Percentiles rank a stretch among this genome's conserved stretches.
These are phyloP conservation scores for Brassica napus DNA, from an alignment of 345 rosid genomes.

Conservation along the genomic window DNA sequence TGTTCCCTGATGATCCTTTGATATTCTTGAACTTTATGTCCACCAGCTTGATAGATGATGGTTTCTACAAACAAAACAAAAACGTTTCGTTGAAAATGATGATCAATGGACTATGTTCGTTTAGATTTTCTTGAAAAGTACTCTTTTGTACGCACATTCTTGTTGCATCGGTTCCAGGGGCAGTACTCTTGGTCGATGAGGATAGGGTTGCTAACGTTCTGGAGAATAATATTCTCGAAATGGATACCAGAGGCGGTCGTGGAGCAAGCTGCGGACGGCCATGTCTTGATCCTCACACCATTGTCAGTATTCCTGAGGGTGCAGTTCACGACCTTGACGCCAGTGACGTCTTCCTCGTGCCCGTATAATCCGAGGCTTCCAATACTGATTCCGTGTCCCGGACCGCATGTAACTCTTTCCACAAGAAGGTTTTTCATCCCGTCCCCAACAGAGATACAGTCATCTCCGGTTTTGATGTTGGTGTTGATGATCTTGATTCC, in stretches of 20 bases:
- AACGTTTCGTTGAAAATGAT: not conserved
- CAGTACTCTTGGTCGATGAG: conserved; percentile 64
- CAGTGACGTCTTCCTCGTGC: conserved; percentile 56
- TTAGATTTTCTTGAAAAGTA: not conserved
- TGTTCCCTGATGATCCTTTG: conserved; percentile 49
- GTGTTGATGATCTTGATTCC: conserved; percentile 47
- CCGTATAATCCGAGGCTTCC: conserved; percentile 75
- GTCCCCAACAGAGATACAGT: conserved; percentile 65
- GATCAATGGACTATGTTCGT: not conserved
- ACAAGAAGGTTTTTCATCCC: conserved; percentile 55
- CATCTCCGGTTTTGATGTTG: conserved; percentile 64
- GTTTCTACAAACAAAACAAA: conserved; percentile 6
- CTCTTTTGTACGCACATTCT: not conserved
- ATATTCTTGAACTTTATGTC: conserved; percentile 37
- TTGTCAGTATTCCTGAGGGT: conserved; percentile 56
- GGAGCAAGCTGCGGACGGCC: conserved; percentile 48
- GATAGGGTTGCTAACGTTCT: conserved; percentile 63
- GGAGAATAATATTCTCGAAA: conserved; percentile 53
- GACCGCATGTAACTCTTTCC: conserved; percentile 60
- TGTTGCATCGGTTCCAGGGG: conserved; percentile 37
- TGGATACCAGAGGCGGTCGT: conserved; percentile 40
- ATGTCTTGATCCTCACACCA: conserved; percentile 79
- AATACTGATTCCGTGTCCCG: conserved; percentile 60
- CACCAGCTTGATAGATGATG: conserved; percentile 30
- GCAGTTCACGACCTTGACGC: conserved; percentile 50